phyloP scores from a whole-genome alignment of 495 filamentous ascomycete genomes.

The Usnea hakonensis region DNA sequence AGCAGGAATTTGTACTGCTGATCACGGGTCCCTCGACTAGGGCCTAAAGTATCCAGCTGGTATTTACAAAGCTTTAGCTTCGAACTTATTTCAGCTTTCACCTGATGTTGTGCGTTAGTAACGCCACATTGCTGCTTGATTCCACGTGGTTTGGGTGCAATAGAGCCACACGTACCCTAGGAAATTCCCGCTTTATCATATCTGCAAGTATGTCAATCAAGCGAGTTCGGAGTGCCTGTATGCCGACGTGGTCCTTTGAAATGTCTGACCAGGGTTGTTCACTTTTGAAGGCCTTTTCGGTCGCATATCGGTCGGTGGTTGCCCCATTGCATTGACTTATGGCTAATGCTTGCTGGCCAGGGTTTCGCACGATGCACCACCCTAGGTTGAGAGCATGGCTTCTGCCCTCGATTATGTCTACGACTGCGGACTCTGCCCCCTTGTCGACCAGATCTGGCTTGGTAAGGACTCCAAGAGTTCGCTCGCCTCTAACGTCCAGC shows the following conservation, averaged over 20 bases:
- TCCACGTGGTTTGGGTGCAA: neutral
- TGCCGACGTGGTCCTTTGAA: conserved; percentile 40
- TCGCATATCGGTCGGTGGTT: conserved; percentile 13
- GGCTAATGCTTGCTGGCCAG: conserved; percentile 33
- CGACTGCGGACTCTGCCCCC: conserved; percentile 35
- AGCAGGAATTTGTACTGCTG: conserved; percentile 41
- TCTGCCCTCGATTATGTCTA: conserved; percentile 42
- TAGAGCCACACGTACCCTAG: conserved; percentile 27
- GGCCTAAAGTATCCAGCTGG: conserved; percentile 35
- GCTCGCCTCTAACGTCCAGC: conserved; percentile 39
- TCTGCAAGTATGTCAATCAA: conserved; percentile 38
- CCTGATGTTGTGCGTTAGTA: conserved; percentile 19
- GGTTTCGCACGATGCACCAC: conserved; percentile 51
- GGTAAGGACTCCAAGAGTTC: conserved; percentile 53
- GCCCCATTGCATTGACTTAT: conserved; percentile 1
- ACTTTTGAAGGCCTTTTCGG: conserved; percentile 25
- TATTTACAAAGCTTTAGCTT: conserved; percentile 31
- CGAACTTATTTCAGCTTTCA: conserved; percentile 39
- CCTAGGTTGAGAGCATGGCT: conserved; percentile 41
- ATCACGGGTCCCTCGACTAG: conserved; percentile 32
- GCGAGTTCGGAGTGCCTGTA: conserved; percentile 38
- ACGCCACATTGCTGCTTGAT: too few species aligned
- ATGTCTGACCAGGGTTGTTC: conserved; percentile 39
- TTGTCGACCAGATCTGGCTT: conserved; percentile 54
- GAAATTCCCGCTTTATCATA: conserved; percentile 45